phyloP scores from a whole-genome alignment of 768 basidiomycete genomes.

The Coprinopsis marcescibilis region DNA sequence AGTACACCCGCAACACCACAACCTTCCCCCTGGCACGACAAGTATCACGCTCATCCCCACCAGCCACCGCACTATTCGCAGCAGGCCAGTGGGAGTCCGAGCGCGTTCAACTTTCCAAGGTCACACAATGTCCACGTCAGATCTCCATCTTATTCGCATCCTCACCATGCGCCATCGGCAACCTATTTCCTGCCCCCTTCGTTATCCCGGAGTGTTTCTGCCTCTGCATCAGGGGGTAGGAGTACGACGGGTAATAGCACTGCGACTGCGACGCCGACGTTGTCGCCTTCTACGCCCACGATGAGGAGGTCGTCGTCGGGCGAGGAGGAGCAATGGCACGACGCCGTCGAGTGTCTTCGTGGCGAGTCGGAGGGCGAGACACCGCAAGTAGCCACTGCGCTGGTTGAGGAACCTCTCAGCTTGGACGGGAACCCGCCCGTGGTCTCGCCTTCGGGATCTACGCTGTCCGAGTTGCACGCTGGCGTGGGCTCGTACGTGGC shows the following conservation, averaged over 20 bases:
- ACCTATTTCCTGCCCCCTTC: constrained; percentile 1
- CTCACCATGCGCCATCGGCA: background rate
- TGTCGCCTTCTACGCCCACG: background rate
- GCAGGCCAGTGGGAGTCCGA: too few species aligned
- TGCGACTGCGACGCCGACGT: background rate
- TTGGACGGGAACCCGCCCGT: too few species aligned
- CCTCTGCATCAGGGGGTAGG: too few species aligned
- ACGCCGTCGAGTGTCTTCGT: too few species aligned
- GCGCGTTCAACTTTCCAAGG: too few species aligned
- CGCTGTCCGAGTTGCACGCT: constrained; percentile 34
- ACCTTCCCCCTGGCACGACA: background rate
- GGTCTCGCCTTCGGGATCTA: constrained; percentile 27
- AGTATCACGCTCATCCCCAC: too few species aligned
- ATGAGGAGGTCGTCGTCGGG: too few species aligned
- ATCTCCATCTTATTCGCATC: background rate
- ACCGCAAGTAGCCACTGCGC: too few species aligned
- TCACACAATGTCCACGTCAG: background rate
- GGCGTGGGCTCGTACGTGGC: constrained; percentile 37
- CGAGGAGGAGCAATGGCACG: too few species aligned
- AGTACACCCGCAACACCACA: background rate
- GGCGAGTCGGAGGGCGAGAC: too few species aligned
- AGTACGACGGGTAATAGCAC: background rate
- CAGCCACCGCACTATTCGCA: too few species aligned
- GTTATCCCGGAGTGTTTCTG: constrained; percentile 1
- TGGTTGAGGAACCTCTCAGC: too few species aligned